These are phyloP conservation scores for Pestalotiopsis sp. DNA, from an alignment of 2,329 filamentous ascomycete species.

Conservation along the genomic window DNA sequence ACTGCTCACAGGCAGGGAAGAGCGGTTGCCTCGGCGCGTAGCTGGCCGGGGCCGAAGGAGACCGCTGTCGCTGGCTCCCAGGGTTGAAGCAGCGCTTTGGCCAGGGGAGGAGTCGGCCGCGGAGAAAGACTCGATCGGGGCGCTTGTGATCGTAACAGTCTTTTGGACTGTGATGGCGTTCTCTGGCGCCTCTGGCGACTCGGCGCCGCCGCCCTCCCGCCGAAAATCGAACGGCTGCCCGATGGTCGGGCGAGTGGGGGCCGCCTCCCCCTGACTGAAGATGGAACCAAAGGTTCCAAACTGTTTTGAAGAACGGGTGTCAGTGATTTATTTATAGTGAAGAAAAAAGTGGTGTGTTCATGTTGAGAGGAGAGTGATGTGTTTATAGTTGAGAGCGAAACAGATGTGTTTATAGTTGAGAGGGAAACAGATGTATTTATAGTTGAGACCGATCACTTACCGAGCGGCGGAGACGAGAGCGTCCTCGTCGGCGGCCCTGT, in stretches of 20 bases:
- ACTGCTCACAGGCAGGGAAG: constrained; percentile 9
- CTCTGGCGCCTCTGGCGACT: no score
- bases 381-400: no score
- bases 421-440: no score
- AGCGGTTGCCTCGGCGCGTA: not conserved
- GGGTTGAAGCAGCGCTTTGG: not conserved
- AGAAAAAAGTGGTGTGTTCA: no score
- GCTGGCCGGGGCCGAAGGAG: not conserved
- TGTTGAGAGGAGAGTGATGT: no score
- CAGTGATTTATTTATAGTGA: no score
- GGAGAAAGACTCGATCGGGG: not conserved
- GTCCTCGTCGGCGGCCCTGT: no score
- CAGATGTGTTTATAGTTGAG: no score
- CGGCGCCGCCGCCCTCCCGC: not conserved
- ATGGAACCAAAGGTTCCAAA: not conserved
- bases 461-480: no score
- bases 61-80: not conserved
- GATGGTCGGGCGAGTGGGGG: not conserved
- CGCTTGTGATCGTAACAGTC: not conserved
- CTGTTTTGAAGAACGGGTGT: no score
- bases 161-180: no score
- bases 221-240: not conserved
- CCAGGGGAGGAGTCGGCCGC: not conserved
- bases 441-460: no score
- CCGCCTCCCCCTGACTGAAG: not conserved